A percentile compares a stretch with the other conserved stretches of the same genome.
Evolutionary conservation across 768 basidiomycete species (phyloP).

Genomic region (Rhodotorula sphaerocarpa): DNA sequence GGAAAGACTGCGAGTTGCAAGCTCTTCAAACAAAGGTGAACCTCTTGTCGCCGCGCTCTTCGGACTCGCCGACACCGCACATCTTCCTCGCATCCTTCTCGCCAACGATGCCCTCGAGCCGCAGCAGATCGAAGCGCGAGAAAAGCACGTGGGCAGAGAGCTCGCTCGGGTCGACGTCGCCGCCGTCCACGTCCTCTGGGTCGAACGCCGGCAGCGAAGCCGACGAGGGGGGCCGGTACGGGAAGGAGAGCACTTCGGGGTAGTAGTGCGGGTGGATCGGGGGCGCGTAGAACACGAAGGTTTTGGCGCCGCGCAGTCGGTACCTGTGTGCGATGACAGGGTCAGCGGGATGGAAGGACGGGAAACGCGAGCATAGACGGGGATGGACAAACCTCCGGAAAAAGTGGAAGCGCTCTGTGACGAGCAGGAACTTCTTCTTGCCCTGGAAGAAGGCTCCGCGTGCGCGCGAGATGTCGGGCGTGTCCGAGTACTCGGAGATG

Average conservation of each 20-base stretch:
- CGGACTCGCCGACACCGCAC: slow-evolving; percentile 33
- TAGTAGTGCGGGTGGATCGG: slow-evolving; percentile 89
- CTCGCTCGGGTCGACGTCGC: slow-evolving; percentile 76
- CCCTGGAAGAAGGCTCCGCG: slow-evolving; percentile 86
- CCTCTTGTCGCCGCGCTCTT: slow-evolving; percentile 11
- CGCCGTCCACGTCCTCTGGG: slow-evolving; percentile 46
- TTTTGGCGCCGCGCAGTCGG: slow-evolving; percentile 83
- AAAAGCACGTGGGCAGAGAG: slow-evolving; percentile 73
- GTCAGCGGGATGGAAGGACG: not conserved
- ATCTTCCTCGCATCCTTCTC: slow-evolving; percentile 46
- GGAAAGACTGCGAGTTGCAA: too few relatives aligned
- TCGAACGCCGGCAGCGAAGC: slow-evolving; percentile 41
- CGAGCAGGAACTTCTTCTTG: slow-evolving; percentile 72
- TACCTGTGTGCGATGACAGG: slow-evolving; percentile 52
- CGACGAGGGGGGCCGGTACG: slow-evolving; percentile 52
- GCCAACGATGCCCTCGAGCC: slow-evolving; percentile 73
- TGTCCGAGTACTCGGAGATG: slow-evolving; percentile 92
- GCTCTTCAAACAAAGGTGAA: slow-evolving; percentile 44
- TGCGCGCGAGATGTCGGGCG: slow-evolving; percentile 87
- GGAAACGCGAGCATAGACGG: not conserved
- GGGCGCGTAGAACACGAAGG: slow-evolving; percentile 84
- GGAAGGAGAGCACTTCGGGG: slow-evolving; percentile 76
- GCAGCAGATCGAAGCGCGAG: slow-evolving; percentile 81
- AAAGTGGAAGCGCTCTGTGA: slow-evolving; percentile 98
- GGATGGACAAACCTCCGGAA: slow-evolving; percentile 60